Evolutionary conservation across 805 yeast species (phyloP), one percentile per base, ranked within the genome.

Genomic region (Starmerella tilneyi): DNA sequence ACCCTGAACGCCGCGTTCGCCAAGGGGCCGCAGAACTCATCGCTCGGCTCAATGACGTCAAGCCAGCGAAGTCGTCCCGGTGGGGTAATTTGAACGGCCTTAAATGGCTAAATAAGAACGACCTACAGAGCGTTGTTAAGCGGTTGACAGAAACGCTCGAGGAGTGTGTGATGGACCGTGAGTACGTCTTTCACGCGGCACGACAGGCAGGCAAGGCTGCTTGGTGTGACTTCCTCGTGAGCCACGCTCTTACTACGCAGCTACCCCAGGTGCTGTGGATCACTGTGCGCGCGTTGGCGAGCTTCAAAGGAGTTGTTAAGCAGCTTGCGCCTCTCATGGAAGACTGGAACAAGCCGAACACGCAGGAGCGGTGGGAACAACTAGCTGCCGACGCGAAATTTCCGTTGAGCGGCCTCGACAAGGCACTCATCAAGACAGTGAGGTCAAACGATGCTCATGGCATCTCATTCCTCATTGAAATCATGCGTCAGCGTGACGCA

Each of bases 381-480:
- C 47, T 45, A 12, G 45, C 51, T 8, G 22, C 23, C 9, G 50
- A 41, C 9, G 47, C 53, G 9, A 43, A 42, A 16, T 65, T 77
- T 27, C 68, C 73, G 36, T 72, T 77, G 51, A 60, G 58, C 17
- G 67, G 63, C 0, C 75, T 84, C 44, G 95, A 86, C 58, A 48
- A 55, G 2, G 66, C 71, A 5, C 59, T 85, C 11, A 70, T 81
- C 17, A 66, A 71, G n/a, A 62, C 81, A 44, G 73, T 85, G 13
- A 72, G 81, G 6, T 66, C 72, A 9, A 76, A 72, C 49, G 94
- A 83, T 47, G 75, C 75, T 56, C 68, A 64, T 45, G 84, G 79
- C 41, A 69, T 81, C 41, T 73, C 72, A 21, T 83, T 86, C 63
- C 56, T 84, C 26, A 31, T 51, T 4, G 70, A 76, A 41, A 60